Evolutionary conservation across 768 basidiomycete genomes (phyloP).

Genomic region (Myochromella boudieri): DNA sequence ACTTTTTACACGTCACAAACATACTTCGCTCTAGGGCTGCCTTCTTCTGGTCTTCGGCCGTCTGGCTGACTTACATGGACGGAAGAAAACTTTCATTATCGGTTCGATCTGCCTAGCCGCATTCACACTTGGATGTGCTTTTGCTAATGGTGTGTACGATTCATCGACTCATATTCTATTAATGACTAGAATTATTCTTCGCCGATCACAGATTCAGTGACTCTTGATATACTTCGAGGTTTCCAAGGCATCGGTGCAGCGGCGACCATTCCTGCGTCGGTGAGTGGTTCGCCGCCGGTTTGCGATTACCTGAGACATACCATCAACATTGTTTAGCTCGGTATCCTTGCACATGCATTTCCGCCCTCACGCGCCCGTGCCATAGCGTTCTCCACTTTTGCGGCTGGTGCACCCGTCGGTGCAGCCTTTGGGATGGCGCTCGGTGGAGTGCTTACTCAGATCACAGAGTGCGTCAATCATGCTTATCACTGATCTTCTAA

Average conservation of each 20-base stretch:
- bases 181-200: not conserved
- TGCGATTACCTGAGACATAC: not conserved
- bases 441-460: conserved; percentile 72
- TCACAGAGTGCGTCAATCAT: conserved; percentile 33
- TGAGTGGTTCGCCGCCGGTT: conserved; percentile 30
- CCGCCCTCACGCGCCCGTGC: conserved; percentile 65
- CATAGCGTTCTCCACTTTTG: conserved; percentile 79
- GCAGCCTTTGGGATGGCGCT: conserved; percentile 67
- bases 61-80: conserved; percentile 79
- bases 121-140: conserved; percentile 66
- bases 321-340: conserved; percentile 48
- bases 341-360: conserved; percentile 81
- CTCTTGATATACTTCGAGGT: conserved; percentile 70
- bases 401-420: conserved; percentile 84
- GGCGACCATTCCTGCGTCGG: conserved; percentile 71
- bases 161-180: not conserved
- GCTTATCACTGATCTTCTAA: not conserved
- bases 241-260: conserved; percentile 82
- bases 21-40: conserved; percentile 54
- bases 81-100: conserved; percentile 62
- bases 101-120: conserved; percentile 55
- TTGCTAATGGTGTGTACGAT: conserved; percentile 45
- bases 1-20: not conserved
- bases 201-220: conserved; percentile 47
- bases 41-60: conserved; percentile 75